These are phyloP conservation scores for Penicillium parvum DNA, from an alignment of 495 filamentous ascomycete species.

Conservation along the genomic window DNA sequence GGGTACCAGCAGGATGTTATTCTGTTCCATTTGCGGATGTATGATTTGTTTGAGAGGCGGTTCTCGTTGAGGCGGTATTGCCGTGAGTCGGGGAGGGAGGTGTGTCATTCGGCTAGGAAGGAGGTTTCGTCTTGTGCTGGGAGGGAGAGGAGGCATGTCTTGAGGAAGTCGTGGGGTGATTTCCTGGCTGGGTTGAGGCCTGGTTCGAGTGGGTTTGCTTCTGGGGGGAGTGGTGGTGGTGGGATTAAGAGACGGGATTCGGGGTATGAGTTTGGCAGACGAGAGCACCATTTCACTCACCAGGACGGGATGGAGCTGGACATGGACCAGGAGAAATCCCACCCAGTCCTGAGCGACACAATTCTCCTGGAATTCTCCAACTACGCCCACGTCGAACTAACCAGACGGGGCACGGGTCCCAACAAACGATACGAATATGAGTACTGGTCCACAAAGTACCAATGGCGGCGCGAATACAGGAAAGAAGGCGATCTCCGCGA, in stretches of 20 bases:
- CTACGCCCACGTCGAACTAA: constrained; percentile 88
- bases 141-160: constrained; percentile 44
- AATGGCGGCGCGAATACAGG: constrained; percentile 72
- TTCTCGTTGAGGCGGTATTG: constrained; percentile 92
- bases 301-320: no score
- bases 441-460: constrained; percentile 84
- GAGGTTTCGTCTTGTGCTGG: constrained; percentile 47
- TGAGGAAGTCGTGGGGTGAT: constrained; percentile 70
- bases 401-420: constrained; percentile 61
- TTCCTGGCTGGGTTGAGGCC: constrained; percentile 64
- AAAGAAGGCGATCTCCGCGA: constrained; percentile 56
- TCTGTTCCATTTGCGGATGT: constrained; percentile 94
- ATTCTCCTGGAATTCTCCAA: constrained; percentile 94
- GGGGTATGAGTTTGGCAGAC: constrained; percentile 56
- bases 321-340: no score
- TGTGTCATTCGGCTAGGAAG: constrained; percentile 80
- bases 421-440: constrained; percentile 84
- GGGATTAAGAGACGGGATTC: constrained; percentile 54
- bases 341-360: constrained; percentile 52
- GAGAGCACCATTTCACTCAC: no score
- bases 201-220: no score
- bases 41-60: constrained; percentile 79
- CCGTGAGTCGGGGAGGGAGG: constrained; percentile 87
- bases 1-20: constrained; percentile 63
- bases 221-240: no score